Evolutionary conservation across 768 basidiomycete species (phyloP), one percentile per base, ranked within the genome.

Genomic region (Boletus subparvulus): DNA sequence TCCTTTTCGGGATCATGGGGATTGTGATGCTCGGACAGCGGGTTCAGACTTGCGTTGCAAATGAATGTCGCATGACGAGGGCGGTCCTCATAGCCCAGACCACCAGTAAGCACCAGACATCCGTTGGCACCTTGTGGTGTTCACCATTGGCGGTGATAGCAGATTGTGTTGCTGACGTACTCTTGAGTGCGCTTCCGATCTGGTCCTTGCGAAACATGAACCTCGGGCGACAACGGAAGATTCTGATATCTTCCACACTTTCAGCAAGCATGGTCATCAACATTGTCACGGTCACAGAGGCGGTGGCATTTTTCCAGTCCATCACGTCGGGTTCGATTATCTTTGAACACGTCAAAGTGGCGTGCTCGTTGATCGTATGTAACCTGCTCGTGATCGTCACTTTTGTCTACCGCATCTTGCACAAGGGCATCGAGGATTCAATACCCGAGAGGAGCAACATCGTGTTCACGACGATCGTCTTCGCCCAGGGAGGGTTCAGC

Each of bases 191-290:
- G 4, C 57, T 71, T 11, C 66, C 69, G 1, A 19, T 64, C 24
- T 56, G 62, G 37, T 53, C 63, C 11, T 52, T 68, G 42, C 55
- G 52, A 33, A 49, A 45, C 2, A 43, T 63, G 16, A 61, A 46
- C 12, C 61, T 71, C 6, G 39, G 51, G 2, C 59, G 56, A 32
- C 55, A 60, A 37, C 59, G 56, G 30, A 62, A 36, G 28, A 51
- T 62, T 35, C 42, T 71, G 26, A 54, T 71, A 44, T n/a, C 42
- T 26, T 65, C 61, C 4, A 50, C 54, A 6, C 61, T 70, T 30
- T 67, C 59, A 6, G 68, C 67, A 21, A 63, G 52, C 45, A 55
- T 65, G 35, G 28, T 65, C 45, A 62, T 71, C 44, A 62, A 49
- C 17, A 6, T 58, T 6, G 45, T 69, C 35, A 69, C 65, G 14